Evolutionary conservation across 1,139 yeast species (phyloP), one percentile per base, ranked within the genome.

Genomic region (Petasospora fabianii): DNA sequence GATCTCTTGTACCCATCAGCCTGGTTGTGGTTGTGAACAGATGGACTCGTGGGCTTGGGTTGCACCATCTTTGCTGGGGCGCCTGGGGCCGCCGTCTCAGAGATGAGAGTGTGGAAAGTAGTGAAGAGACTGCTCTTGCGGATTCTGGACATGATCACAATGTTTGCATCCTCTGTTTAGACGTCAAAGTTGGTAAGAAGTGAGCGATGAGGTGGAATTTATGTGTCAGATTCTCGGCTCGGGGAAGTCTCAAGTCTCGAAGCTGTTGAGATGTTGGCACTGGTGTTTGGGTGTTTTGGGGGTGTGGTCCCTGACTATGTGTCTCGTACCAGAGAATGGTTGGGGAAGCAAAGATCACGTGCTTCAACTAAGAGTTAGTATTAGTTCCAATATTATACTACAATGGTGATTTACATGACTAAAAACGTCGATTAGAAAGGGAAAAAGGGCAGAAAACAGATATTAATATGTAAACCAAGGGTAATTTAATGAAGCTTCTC

Each of bases 1-100:
- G 84, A 68, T 26, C 76, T 48, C 43, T 56, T 65, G 47, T 71
- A 72, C 15, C 39, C 41, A n/a, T 27, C 16, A 10, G 24, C 27
- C 24, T 20, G 11, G 27, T 7, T 17, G 27, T 12, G 24, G 21
- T 17, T 16, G 27, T 36, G 37, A n/a, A 34, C 43, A 13, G 43
- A 24, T 7, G 33, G 22, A 22, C 38, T 36, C 28, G 40, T 24
- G 11, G 40, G 34, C 28, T 27, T 40, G 4, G 38, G n/a, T n/a
- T n/a, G n/a, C n/a, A n/a, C n/a, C n/a, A n/a, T 24, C 32, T 32
- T 32, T 17, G 31, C 12, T 10, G 12, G 12, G 22, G 31, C 17
- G n/a, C 44, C 44, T 11, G 44, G 44, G 3, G 44, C 44, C 3
- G 44, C 44, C 14, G 43, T 40, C 32, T 41, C 44, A 6, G 44